Evolutionary conservation across 129 eudicot species (phyloP).

Genomic region (Daucus carota): DH1_v3.0 NC_030384.2:39985501-39986000

Average conservation of each 20-base stretch:
- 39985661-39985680: not conserved
- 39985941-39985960: not conserved
- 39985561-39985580: slow-evolving; percentile 87
- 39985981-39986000: not conserved
- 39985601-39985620: slow-evolving; percentile 22
- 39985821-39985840: too few relatives aligned
- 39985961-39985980: not conserved
- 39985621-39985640: not conserved
- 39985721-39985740: not conserved
- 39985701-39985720: not conserved
- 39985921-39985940: not conserved
- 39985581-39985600: slow-evolving; percentile 98
- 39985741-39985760: not conserved
- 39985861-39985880: not conserved
- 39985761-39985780: not conserved
- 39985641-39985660: not conserved
- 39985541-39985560: slow-evolving; percentile 64
- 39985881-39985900: not conserved
- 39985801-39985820: not conserved
- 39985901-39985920: not conserved
- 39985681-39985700: not conserved
- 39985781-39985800: too few relatives aligned
- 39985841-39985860: not conserved
- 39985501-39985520: slow-evolving; percentile 82
- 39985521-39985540: slow-evolving; percentile 98